Percentiles rank a stretch among this genome's conserved stretches.
These are phyloP conservation scores for Hysterium pulicare DNA, from an alignment of 2,329 filamentous ascomycete genomes.

Conservation along the genomic window DNA sequence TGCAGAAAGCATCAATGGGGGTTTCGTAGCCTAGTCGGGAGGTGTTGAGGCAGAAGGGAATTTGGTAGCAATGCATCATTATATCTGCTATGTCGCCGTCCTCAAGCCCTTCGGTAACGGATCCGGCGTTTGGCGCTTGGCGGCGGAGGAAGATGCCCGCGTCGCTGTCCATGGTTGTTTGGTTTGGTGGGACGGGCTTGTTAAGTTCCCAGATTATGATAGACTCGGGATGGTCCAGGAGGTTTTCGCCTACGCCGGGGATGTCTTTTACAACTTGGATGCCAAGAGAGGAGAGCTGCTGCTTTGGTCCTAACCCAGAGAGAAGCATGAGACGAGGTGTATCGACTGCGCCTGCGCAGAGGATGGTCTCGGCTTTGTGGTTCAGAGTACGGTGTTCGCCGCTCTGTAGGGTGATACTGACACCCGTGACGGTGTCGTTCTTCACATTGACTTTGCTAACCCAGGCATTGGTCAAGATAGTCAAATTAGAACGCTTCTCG, in stretches of 20 bases:
- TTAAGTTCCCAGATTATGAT: constrained; percentile 78
- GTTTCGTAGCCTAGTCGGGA: constrained; percentile 71
- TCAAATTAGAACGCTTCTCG: constrained; percentile 79
- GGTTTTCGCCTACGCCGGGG: constrained; percentile 62
- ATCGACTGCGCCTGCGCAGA: constrained; percentile 77
- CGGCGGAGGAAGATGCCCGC: constrained; percentile 84
- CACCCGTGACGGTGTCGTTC: constrained; percentile 67
- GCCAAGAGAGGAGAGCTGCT: constrained; percentile 45
- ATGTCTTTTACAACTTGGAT: constrained; percentile 58
- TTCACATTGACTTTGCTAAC: constrained; percentile 76
- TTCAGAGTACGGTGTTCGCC: constrained; percentile 54
- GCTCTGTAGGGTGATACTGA: constrained; percentile 65
- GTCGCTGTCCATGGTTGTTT: constrained; percentile 90
- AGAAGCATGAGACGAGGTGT: constrained; percentile 65
- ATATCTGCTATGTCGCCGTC: constrained; percentile 78
- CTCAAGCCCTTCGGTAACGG: too few species aligned
- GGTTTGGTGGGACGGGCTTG: constrained; percentile 69
- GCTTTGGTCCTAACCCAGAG: constrained; percentile 49
- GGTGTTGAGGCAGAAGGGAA: constrained; percentile 87
- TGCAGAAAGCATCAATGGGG: constrained; percentile 79
- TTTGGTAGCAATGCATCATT: constrained; percentile 98
- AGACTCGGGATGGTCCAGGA: constrained; percentile 62
- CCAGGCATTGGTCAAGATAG: constrained; percentile 82
- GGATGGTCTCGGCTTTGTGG: constrained; percentile 71
- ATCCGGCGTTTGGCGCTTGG: constrained; percentile 65